Percentiles rank a stretch among this genome's conserved stretches.
These are phyloP conservation scores for Endotrypanum monterogeii DNA, from an alignment of 208 protist genomes.

Conservation along the genomic window DNA sequence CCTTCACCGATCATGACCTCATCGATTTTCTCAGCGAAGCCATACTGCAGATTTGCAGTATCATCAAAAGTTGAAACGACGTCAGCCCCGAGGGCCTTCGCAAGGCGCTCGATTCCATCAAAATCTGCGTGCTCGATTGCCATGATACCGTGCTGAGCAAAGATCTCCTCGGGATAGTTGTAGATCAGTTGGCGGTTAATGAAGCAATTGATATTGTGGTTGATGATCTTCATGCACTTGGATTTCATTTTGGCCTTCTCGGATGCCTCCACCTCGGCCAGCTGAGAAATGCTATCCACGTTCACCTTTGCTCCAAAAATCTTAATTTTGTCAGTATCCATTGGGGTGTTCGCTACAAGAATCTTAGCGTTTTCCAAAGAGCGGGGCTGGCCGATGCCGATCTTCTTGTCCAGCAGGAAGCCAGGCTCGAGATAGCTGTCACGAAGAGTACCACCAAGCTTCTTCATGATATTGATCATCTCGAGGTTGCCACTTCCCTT, in stretches of 20 bases:
- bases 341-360: slow-evolving; percentile 99
- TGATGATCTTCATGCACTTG: slow-evolving; percentile 97
- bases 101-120: slow-evolving; percentile 96
- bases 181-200: slow-evolving; percentile 99
- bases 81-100: slow-evolving; percentile 96
- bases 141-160: slow-evolving; percentile 97
- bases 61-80: slow-evolving; percentile 99
- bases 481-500: slow-evolving; percentile 96
- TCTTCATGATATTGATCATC: slow-evolving; percentile 99
- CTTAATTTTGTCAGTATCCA: slow-evolving; percentile 99
- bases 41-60: slow-evolving; percentile 96
- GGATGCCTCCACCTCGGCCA: slow-evolving; percentile 98
- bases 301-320: slow-evolving; percentile 96
- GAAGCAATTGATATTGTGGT: slow-evolving; percentile 98
- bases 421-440: slow-evolving; percentile 99
- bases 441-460: slow-evolving; percentile 95
- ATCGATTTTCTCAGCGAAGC: slow-evolving; percentile 95
- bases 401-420: slow-evolving; percentile 99
- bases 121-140: slow-evolving; percentile 99
- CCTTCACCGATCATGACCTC: slow-evolving; percentile 99
- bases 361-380: slow-evolving; percentile 98
- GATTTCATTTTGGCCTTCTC: slow-evolving; percentile 96
- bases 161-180: slow-evolving; percentile 99
- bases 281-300: slow-evolving; percentile 94
- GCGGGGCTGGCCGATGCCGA: slow-evolving; percentile 98